Base-by-base conservation (phyloP, 345 rosid genomes). In the Moringa oleifera region DNA sequence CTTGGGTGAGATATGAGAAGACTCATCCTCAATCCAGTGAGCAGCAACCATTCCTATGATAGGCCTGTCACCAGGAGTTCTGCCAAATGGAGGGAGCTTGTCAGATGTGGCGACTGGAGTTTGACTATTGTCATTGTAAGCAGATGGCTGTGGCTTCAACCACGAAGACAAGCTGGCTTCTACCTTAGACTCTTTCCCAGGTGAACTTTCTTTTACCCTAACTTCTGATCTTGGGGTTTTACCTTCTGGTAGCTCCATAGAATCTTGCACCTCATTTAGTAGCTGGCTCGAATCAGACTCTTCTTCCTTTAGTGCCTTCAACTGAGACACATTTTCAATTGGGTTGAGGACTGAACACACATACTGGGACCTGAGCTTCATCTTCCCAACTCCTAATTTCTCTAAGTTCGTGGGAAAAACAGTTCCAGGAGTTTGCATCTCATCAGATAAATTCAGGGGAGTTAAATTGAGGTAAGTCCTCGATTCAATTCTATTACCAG, bases 401-500 rank as follows among this genome's bases (percentile, higher is more conserved):
- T 75, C 90, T 45, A 79, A 21, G 64, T 77, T 80, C 61, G 87
- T 69, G 51, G 93, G 87, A 67, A 77, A 94, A 69, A 83, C 77
- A 57, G 99, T 91, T 69, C 96, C 99, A 3, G 97, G 97, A 69
- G 99, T 95, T 78, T 95, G 96, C 96, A 95, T 89, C 62, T 91
- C 99, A 65, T 89, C 91, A 49, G 86, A 79, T 64, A 95, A 74
- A 73, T 84, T 84, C 62, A 83, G 7, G 23, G 94, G 77, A 20
- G 94, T 95, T 51, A 96, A 95, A 66, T 75, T 73, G 28, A 95
- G 93, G 18, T 82, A 77, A 65, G 56, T 55, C 72, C 78, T 73
- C 51, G 79, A 63, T 53, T 71, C 56, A 41, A 54, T 72, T 41
- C 67, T 68, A 24, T 58, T 62, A 25, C 59, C 71, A 7, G 63